phyloP scores from a whole-genome alignment of 140 eudicot species.

The Ambrosia hybrid region DNA sequence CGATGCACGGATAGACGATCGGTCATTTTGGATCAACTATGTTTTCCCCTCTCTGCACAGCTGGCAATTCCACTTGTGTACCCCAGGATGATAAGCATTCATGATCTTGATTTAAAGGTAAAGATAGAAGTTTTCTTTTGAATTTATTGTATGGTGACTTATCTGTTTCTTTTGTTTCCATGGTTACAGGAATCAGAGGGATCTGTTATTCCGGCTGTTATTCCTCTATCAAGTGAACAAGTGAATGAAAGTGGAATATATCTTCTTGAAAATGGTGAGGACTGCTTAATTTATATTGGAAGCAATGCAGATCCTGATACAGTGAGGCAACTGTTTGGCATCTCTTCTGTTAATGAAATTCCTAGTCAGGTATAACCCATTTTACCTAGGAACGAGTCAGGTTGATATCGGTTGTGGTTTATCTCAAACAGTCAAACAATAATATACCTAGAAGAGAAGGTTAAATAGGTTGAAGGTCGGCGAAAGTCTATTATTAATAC shows the following conservation, averaged over 20 bases:
- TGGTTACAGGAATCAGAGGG: slow-evolving; percentile 64
- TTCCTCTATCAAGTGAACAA: slow-evolving; percentile 90
- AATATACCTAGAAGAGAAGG: too few relatives aligned
- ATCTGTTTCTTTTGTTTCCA: slow-evolving; percentile 1
- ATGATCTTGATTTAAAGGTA: slow-evolving; percentile 75
- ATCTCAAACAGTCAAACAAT: not conserved
- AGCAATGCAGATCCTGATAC: slow-evolving; percentile 54
- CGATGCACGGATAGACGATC: slow-evolving; percentile 83
- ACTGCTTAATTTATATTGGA: slow-evolving; percentile 83
- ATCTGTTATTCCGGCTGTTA: slow-evolving; percentile 54
- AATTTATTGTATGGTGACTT: not conserved
- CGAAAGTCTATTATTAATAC: not conserved
- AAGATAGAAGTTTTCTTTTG: not conserved
- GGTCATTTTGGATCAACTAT: slow-evolving; percentile 89
- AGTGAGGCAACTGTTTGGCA: slow-evolving; percentile 57
- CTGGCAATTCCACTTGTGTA: slow-evolving; percentile 83
- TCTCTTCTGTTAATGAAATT: slow-evolving; percentile 66
- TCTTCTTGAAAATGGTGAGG: slow-evolving; percentile 93
- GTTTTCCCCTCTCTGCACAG: slow-evolving; percentile 75
- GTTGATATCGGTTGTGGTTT: not conserved
- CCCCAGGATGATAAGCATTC: slow-evolving; percentile 85
- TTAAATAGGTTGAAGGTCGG: not conserved
- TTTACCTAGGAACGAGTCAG: not conserved
- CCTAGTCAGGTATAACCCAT: slow-evolving; percentile 66
- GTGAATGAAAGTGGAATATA: slow-evolving; percentile 74